phyloP scores from a whole-genome alignment of 2,329 filamentous ascomycete species.

The Fusarium fujikuroi region DNA sequence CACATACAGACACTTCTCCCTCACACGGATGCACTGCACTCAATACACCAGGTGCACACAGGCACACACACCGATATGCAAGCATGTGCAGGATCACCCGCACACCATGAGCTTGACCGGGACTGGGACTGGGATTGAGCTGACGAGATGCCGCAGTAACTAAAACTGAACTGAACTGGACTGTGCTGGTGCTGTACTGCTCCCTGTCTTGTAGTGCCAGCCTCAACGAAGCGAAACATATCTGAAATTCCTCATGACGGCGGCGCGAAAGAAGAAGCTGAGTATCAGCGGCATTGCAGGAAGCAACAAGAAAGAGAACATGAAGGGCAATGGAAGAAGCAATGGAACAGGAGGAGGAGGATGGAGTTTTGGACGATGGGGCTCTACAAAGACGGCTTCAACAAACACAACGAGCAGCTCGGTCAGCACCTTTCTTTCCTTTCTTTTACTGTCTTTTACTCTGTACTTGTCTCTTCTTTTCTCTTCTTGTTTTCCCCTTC shows the following conservation, averaged over 20 bases:
- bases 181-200: neutral
- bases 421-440: conserved; percentile 6
- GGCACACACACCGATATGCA: conserved; percentile 12
- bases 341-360: conserved; percentile 22
- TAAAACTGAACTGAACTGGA: neutral
- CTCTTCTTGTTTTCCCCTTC: conserved; percentile 1
- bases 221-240: neutral
- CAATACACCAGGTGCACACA: neutral
- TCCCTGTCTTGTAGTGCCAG: conserved; percentile 1
- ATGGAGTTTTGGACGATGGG: conserved; percentile 36
- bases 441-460: neutral
- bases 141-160: conserved; percentile 17
- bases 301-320: conserved; percentile 27
- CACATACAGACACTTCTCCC: neutral
- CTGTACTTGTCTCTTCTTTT: neutral
- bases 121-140: conserved; percentile 8
- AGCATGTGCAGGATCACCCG: conserved; percentile 3
- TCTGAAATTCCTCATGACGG: conserved; percentile 14
- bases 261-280: conserved; percentile 31
- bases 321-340: conserved; percentile 23
- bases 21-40: neutral
- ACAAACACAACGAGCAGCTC: conserved; percentile 10
- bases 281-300: conserved; percentile 29
- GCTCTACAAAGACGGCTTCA: conserved; percentile 20
- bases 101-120: conserved; percentile 1